Evolutionary conservation across 495 filamentous ascomycete genomes (phyloP).

Genomic region (Penicillium lividum): DNA sequence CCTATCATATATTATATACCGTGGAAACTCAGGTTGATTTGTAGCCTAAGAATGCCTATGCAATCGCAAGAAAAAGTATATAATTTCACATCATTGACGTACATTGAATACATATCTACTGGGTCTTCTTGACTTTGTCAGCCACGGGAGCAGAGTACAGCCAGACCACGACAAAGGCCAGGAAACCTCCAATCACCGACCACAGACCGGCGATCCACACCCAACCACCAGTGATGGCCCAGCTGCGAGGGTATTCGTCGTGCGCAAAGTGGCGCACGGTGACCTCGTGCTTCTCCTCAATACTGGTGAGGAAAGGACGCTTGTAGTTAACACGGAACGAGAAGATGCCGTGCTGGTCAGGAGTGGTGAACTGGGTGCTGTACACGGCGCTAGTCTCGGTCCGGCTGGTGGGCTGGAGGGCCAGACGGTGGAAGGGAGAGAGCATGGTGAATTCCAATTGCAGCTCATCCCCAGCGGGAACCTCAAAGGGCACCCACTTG

Average conservation of each 20-base stretch:
- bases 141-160: conserved; percentile 73
- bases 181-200: conserved; percentile 78
- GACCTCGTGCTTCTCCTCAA: conserved; percentile 94
- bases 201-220: conserved; percentile 92
- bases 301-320: conserved; percentile 81
- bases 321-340: conserved; percentile 96
- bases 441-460: conserved; percentile 99
- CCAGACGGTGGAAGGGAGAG: conserved; percentile 93
- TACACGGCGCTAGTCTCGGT: conserved; percentile 73
- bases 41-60: background rate
- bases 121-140: conserved; percentile 64
- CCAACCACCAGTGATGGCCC: conserved; percentile 86
- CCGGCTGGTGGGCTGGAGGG: conserved; percentile 57
- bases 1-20: background rate
- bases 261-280: conserved; percentile 95
- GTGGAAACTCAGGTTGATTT: conserved; percentile 7
- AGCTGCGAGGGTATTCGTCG: conserved; percentile 92
- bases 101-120: conserved; percentile 49
- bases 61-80: conserved; percentile 5
- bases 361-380: conserved; percentile 72
- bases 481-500: conserved; percentile 69
- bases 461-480: conserved; percentile 66
- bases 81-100: conserved; percentile 23
- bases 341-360: conserved; percentile 98
- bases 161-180: conserved; percentile 86